Percentiles rank a stretch among this genome's conserved stretches.
Evolutionary conservation across 129 eudicot genomes (phyloP).

Genomic region (Scalesia atractyloides): DNA sequence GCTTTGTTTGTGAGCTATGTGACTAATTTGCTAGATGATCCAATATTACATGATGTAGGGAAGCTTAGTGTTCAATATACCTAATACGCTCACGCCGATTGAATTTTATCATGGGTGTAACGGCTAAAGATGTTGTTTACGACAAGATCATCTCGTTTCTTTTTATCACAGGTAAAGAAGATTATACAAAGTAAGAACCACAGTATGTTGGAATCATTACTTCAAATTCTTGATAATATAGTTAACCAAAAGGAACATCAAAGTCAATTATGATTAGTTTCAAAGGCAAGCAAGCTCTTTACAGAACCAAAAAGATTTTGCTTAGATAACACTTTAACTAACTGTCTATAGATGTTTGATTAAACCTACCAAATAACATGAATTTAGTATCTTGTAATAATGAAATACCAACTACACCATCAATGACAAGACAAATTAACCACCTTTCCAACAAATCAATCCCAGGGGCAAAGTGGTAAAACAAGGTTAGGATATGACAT

Average conservation of each 20-base stretch:
- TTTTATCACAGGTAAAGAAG: not conserved
- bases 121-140: constrained; percentile 22
- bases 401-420: constrained; percentile 25
- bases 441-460: constrained; percentile 4
- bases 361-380: constrained; percentile 18
- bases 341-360: constrained; percentile 7
- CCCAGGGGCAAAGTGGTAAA: constrained; percentile 36
- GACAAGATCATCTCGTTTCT: not conserved
- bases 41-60: too few relatives aligned
- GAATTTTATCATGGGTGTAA: constrained; percentile 57
- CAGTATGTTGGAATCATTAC: not conserved
- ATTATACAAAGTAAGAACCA: constrained; percentile 9
- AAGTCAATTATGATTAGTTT: constrained; percentile 30
- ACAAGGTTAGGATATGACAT: constrained; percentile 17
- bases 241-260: constrained; percentile 16
- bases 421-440: constrained; percentile 12
- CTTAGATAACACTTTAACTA: constrained; percentile 28
- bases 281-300: constrained; percentile 43
- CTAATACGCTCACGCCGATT: constrained; percentile 77
- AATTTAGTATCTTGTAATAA: not conserved
- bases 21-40: too few relatives aligned
- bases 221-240: constrained; percentile 4
- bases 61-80: constrained; percentile 51
- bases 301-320: constrained; percentile 31
- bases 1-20: too few relatives aligned